Percentiles rank a stretch among this genome's conserved stretches.
phyloP scores from a whole-genome alignment of 202 grass and related monocot species.

The Setaria viridis region DNA sequence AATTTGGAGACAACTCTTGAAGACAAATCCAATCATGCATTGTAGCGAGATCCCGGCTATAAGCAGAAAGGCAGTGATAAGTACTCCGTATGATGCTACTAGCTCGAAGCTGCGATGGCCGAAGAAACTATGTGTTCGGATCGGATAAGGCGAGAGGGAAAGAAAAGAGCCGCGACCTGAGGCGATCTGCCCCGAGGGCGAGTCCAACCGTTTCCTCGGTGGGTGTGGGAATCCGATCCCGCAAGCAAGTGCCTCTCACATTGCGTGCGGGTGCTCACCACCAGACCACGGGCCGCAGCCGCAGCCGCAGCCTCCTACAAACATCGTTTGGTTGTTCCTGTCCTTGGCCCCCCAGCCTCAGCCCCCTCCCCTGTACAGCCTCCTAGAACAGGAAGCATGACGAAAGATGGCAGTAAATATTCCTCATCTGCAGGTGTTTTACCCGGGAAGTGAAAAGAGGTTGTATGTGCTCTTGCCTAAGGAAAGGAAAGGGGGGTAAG shows the following conservation, averaged over 20 bases:
- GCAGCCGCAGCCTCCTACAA: neutral
- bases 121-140: neutral
- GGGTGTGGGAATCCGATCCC: slow-evolving; percentile 25
- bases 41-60: too few relatives aligned
- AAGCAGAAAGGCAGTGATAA: too few relatives aligned
- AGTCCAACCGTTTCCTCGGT: neutral
- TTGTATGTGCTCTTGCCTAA: neutral
- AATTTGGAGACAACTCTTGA: too few relatives aligned
- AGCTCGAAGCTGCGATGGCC: neutral
- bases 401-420: neutral
- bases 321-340: neutral
- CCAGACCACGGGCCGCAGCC: neutral
- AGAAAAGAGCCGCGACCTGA: neutral
- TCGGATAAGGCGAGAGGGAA: neutral
- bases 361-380: neutral
- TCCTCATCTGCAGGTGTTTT: neutral
- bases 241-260: neutral
- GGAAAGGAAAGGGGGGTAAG: neutral
- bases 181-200: neutral
- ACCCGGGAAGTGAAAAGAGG: neutral
- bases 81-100: too few relatives aligned
- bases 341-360: neutral
- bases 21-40: neutral
- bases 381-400: neutral
- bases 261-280: neutral